Percentiles rank a stretch among this genome's conserved stretches.
These are phyloP conservation scores for Stephanodiscus minutulus DNA, from an alignment of 108 stramenopile genomes.

Conservation along the genomic window DNA sequence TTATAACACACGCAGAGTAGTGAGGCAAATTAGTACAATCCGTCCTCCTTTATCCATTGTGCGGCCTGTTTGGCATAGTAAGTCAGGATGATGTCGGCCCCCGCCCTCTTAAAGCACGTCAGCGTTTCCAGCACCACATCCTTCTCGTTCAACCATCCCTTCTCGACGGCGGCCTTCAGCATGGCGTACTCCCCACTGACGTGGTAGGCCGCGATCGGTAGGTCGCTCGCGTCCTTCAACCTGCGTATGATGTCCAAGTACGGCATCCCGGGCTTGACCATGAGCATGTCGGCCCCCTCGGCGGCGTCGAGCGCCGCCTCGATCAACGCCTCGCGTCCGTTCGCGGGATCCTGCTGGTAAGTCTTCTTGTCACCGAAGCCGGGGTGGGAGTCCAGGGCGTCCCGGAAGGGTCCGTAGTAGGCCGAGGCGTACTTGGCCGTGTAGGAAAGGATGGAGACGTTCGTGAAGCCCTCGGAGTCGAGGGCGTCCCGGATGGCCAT, in stretches of 20 bases:
- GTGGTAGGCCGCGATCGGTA: slow-evolving; percentile 99
- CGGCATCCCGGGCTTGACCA: slow-evolving; percentile 99
- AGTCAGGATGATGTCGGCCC: slow-evolving; percentile 97
- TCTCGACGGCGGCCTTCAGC: slow-evolving; percentile 97
- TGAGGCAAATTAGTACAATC: slow-evolving; percentile 78
- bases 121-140: slow-evolving; percentile 94
- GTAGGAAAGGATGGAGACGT: slow-evolving; percentile 98
- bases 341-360: slow-evolving; percentile 99
- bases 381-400: slow-evolving; percentile 95
- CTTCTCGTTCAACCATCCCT: slow-evolving; percentile 96
- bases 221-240: slow-evolving; percentile 78
- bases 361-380: slow-evolving; percentile 98
- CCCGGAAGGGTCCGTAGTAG: slow-evolving; percentile 99
- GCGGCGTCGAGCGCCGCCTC: slow-evolving; percentile 96
- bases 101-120: slow-evolving; percentile 98
- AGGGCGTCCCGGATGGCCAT: slow-evolving; percentile 97
- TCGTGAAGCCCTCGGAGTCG: slow-evolving; percentile 97
- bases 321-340: slow-evolving; percentile 93
- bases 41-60: slow-evolving; percentile 90
- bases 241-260: slow-evolving; percentile 98
- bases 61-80: slow-evolving; percentile 99
- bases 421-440: slow-evolving; percentile 99
- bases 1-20: too few relatives aligned
- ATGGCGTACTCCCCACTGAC: slow-evolving; percentile 99
- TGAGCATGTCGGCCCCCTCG: slow-evolving; percentile 99